A percentile compares a stretch with the other conserved stretches of the same genome.
Conservation (phyloP, 192 early-diverging fungal genomes). For the Backusella macrospora region DNA sequence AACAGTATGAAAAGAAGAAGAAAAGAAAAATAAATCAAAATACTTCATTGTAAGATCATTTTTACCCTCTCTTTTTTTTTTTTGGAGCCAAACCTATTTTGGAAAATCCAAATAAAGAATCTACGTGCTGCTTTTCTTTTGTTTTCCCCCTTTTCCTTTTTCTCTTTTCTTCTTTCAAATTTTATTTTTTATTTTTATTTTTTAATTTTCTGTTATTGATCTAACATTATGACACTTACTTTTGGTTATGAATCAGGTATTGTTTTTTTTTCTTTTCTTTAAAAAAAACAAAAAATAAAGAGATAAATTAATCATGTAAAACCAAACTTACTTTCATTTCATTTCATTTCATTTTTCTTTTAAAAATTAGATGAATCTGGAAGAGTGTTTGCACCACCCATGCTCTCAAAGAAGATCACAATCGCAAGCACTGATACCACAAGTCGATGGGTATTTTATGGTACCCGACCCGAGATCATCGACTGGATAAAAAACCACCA, state of each 20-base stretch:
- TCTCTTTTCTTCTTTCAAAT: neutral
- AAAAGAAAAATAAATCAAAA: neutral
- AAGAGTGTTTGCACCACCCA: slow-evolving; percentile 48
- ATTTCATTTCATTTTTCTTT: neutral
- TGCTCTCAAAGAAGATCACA: slow-evolving; percentile 46
- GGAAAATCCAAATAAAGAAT: neutral
- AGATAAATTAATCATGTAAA: neutral
- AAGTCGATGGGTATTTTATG: slow-evolving; percentile 50
- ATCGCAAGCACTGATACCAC: slow-evolving; percentile 44
- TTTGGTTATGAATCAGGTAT: slow-evolving; percentile 41
- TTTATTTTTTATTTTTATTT: neutral
- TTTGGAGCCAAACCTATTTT: neutral
- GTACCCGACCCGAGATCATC: slow-evolving; percentile 49
- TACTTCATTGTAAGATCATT: neutral
- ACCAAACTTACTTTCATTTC: neutral
- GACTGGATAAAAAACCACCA: slow-evolving; percentile 45
- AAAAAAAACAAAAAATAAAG: neutral
- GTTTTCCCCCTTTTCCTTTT: neutral
- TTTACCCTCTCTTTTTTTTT: neutral
- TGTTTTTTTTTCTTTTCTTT: neutral
- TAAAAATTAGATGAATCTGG: slow-evolving; percentile 6
- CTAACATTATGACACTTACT: slow-evolving; percentile 22
- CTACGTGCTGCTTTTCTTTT: neutral
- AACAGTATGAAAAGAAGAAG: neutral
- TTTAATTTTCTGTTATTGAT: neutral